Conservation (phyloP, 257 asterid genomes). For the Gentiana straminea region DNA sequence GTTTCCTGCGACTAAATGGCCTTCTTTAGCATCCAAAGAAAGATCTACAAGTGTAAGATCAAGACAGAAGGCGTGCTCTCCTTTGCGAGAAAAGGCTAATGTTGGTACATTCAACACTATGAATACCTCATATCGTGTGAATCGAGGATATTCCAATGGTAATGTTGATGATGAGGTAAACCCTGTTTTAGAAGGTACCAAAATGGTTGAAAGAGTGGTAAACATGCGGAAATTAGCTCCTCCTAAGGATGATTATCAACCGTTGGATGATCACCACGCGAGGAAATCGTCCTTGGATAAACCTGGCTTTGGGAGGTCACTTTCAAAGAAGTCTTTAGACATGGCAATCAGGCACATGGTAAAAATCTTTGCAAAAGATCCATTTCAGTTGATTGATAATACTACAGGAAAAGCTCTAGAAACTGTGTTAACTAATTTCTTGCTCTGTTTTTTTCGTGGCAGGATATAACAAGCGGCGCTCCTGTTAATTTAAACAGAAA, state of each 20-base stretch:
- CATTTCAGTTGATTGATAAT: not conserved
- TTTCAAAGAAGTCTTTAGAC: conserved; percentile 72
- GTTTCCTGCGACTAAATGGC: conserved; percentile 35
- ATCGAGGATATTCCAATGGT: conserved; percentile 31
- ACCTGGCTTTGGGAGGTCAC: conserved; percentile 71
- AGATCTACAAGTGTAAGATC: conserved; percentile 23
- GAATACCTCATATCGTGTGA: conserved; percentile 27
- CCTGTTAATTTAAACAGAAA: conserved; percentile 24
- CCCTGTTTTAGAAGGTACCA: conserved; percentile 63
- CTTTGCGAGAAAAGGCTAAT: conserved; percentile 31
- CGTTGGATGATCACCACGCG: conserved; percentile 21
- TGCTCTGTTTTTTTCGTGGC: conserved; percentile 9
- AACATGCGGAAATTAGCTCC: conserved; percentile 93
- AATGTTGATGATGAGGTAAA: conserved; percentile 44
- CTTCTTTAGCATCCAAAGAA: conserved; percentile 58
- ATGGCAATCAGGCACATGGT: conserved; percentile 96
- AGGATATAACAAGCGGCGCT: conserved; percentile 61
- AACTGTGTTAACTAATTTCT: not conserved
- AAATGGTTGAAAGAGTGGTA: conserved; percentile 86
- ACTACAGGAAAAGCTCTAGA: not conserved
- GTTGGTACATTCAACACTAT: conserved; percentile 15
- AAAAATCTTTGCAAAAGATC: conserved; percentile 6
- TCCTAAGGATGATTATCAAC: conserved; percentile 43
- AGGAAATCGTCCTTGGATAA: conserved; percentile 42
- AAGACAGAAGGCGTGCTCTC: conserved; percentile 57